Evolutionary conservation across 2,329 filamentous ascomycete species (phyloP), one percentile per base, ranked within the genome.

Genomic region (Tricladium varicosporioides): DNA sequence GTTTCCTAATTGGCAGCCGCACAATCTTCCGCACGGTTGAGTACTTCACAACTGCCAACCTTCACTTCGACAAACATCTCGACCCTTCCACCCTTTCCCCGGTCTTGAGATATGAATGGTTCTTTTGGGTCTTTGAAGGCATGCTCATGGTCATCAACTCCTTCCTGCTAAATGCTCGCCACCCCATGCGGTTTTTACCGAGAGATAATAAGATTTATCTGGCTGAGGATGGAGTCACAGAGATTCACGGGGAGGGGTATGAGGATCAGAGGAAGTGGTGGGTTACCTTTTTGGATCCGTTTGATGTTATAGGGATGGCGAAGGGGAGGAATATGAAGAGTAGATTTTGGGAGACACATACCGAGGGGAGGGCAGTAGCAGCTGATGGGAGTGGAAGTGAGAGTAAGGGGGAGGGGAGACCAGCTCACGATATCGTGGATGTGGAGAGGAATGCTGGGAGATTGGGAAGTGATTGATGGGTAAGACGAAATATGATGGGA

Each of bases 11-110:
- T 56, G 69, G 79, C 5, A 67, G 74, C 1, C 77, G 83, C 18
- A 85, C 81, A 54, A 75, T 85, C 54, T 86, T 77, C 65, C 78
- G 83, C 7, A 74, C 81, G 0, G 74, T 83, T n/a, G 82, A 86
- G 69, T 85, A 81, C 70, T 84, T 83, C 60, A 75, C 73, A 51
- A 66, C 79, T n/a, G 71, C 76, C 0, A 62, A 69, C 22, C 68
- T 78, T 11, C 70, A 78, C 19, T 72, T 72, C 16, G 61, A 69
- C 45, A 31, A 45, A 0, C 70, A 73, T 31, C 18, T 55, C 1
- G 66, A 74, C 36, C 68, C 70, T 2, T 62, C 51, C 31, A 64
- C 61, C 1, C 60, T 80, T 1, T 76, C 73, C 10, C 75, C 78
- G 0, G 69, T 82, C 18, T 58, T 84, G n/a, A 74, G 79, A 18